Conservation (phyloP, 2,329 filamentous ascomycete species). For the Penicillium sp. region DNA sequence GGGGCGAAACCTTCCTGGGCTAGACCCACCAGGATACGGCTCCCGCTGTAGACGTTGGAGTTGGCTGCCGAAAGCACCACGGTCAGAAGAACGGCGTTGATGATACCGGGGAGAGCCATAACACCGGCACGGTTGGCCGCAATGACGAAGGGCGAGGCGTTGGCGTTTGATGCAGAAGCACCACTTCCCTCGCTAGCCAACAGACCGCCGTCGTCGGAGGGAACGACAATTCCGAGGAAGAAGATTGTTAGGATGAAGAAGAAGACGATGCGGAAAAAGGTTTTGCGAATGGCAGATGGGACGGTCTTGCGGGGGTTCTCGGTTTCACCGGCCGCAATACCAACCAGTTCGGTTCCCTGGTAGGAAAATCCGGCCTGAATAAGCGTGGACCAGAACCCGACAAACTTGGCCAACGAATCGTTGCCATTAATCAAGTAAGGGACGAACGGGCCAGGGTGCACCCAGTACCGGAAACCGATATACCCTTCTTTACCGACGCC, state of each 20-base stretch:
- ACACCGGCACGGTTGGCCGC: slow-evolving; percentile 39
- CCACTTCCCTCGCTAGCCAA: slow-evolving; percentile 35
- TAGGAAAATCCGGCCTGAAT: slow-evolving; percentile 43
- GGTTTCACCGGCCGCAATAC: slow-evolving; percentile 73
- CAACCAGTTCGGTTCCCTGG: slow-evolving; percentile 69
- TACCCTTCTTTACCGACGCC: slow-evolving; percentile 69
- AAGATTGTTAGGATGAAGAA: slow-evolving; percentile 52
- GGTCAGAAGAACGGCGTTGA: slow-evolving; percentile 44
- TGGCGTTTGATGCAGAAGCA: slow-evolving; percentile 24
- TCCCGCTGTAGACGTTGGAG: slow-evolving; percentile 49
- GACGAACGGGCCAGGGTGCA: slow-evolving; percentile 65
- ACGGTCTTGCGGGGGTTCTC: slow-evolving; percentile 70
- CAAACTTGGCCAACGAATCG: slow-evolving; percentile 60
- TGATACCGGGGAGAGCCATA: slow-evolving; percentile 36
- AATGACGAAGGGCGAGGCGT: slow-evolving; percentile 44
- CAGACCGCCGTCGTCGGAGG: slow-evolving; percentile 58
- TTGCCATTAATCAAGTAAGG: slow-evolving; percentile 59
- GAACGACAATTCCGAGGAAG: slow-evolving; percentile 70
- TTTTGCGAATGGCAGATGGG: slow-evolving; percentile 69
- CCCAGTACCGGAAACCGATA: slow-evolving; percentile 73
- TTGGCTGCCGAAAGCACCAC: slow-evolving; percentile 45
- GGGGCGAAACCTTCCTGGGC: slow-evolving; percentile 49
- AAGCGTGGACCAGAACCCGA: slow-evolving; percentile 58
- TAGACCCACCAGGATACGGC: slow-evolving; percentile 68
- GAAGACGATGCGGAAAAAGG: slow-evolving; percentile 70